Evolutionary conservation across 2,329 filamentous ascomycete genomes (phyloP), one percentile per base, ranked within the genome.

Genomic region (Aspergillus cejpii): DNA sequence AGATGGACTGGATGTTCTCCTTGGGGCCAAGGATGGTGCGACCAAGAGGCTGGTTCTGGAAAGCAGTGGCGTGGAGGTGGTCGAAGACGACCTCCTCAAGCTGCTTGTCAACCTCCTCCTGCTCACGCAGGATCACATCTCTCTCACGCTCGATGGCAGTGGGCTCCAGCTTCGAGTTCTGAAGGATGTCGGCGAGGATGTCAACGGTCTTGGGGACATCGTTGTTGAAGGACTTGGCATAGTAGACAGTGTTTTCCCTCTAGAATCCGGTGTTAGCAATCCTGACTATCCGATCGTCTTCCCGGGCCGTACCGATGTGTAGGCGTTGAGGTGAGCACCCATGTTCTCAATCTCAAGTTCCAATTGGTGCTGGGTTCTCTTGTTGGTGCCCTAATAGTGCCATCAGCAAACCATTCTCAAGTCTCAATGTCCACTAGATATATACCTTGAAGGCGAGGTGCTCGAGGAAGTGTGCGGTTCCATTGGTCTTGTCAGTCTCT

Each of bases 301-400:
- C 54, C 56, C 58, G 54, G 54, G 44, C 60, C 85, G 65, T 83
- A 96, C 90, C 77, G 91, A 97, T 63, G 92, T 98, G 79, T 98
- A 98, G 70, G 92, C 92, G 74, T 98, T 98, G 63, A 98, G 80
- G 77, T 98, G 92, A 56, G 88, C 92, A 70, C 92, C 92, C 87
- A 98, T 96, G 77, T 98, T 98, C 80, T 98, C 92, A 67, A 98
- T 97, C 78, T 98, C 92, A 56, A 98, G 84, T 78, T 98, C 92
- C 69, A 98, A 79, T 76, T 98, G 92, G 70, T 94, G 86, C 74
- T 98, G 92, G 56, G 86, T 89, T 73, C 92, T 83, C 77, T 86
- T 94, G 72, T 85, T 79, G 59, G 92, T 98, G 62, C 92, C 92
- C 90, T 72, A 48, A 17, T n/a, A 47, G 40, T 33, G 19, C 41